Percentiles rank a stretch among this genome's conserved stretches.
These are phyloP conservation scores for Canavalia gladiata DNA, from an alignment of 306 rosid species.

Conservation along the genomic window DNA sequence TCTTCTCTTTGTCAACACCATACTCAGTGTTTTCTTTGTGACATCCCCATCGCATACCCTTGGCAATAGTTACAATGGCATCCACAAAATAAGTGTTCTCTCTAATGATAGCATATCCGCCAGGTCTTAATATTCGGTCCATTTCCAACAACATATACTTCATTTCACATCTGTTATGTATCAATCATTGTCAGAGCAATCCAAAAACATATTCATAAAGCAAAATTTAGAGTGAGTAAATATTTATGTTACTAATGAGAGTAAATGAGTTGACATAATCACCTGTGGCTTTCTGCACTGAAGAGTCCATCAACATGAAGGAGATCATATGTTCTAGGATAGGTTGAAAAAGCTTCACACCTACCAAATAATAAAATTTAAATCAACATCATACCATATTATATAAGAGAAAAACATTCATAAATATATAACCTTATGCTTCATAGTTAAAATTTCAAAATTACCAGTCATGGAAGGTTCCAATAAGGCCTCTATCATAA, in stretches of 20 bases:
- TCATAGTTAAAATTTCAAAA: conserved; percentile 16
- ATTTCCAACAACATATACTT: conserved; percentile 89
- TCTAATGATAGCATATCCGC: conserved; percentile 75
- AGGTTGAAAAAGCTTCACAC: conserved; percentile 99
- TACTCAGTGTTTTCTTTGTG: conserved; percentile 81
- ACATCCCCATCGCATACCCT: conserved; percentile 87
- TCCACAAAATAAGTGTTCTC: conserved; percentile 85
- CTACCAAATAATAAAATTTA: conserved; percentile 56
- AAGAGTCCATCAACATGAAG: conserved; percentile 96
- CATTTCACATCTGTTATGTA: conserved; percentile 84
- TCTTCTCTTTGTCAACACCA: conserved; percentile 76
- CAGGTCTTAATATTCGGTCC: conserved; percentile 91
- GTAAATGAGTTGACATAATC: conserved; percentile 28
- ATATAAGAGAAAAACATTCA: not conserved
- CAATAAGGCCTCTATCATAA: conserved; percentile 93
- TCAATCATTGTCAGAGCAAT: conserved; percentile 44
- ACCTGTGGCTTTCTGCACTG: conserved; percentile 95
- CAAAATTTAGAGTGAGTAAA: not conserved
- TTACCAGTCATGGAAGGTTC: conserved; percentile 96
- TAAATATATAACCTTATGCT: not conserved
- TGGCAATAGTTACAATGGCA: conserved; percentile 69
- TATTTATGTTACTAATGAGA: conserved; percentile 1
- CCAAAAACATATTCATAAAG: not conserved
- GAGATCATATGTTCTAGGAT: conserved; percentile 96
- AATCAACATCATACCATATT: conserved; percentile 43